Conservation (phyloP, 164 flowering plant genomes). For the Magnolia sinica region DNA sequence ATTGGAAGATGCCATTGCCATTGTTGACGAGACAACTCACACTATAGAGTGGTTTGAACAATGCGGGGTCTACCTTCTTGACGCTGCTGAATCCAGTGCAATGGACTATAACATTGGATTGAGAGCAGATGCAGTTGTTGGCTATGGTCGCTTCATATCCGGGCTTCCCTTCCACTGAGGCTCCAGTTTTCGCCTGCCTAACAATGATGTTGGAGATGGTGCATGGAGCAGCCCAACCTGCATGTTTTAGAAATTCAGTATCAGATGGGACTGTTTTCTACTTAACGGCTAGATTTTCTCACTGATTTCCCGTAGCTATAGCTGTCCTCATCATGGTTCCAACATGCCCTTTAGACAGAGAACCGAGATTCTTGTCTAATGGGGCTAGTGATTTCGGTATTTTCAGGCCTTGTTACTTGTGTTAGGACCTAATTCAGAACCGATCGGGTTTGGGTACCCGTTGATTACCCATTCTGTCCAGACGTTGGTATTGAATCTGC, state of each 20-base stretch:
- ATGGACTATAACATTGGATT: neutral
- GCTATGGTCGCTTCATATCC: conserved; percentile 4
- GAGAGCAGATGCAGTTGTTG: conserved; percentile 12
- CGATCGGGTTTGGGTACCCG: no score
- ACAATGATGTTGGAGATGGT: neutral
- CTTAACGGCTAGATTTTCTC: no score
- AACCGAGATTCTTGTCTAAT: no score
- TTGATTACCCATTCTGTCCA: no score
- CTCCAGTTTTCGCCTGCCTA: neutral
- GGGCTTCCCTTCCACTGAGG: neutral
- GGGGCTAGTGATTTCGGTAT: no score
- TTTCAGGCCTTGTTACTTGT: no score
- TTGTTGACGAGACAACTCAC: conserved; percentile 1
- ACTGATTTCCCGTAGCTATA: no score
- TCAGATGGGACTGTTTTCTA: no score
- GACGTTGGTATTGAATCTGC: no score
- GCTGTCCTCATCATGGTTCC: no score
- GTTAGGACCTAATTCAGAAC: no score
- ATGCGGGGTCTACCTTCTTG: neutral
- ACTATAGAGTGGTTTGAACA: neutral
- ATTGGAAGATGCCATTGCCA: neutral
- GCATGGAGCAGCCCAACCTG: conserved; percentile 1
- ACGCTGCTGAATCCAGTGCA: conserved; percentile 8
- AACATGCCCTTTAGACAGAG: no score
- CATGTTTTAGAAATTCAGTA: neutral